Evolutionary conservation across 768 basidiomycete species (phyloP).

Genomic region (Lenzites betulinus): DNA sequence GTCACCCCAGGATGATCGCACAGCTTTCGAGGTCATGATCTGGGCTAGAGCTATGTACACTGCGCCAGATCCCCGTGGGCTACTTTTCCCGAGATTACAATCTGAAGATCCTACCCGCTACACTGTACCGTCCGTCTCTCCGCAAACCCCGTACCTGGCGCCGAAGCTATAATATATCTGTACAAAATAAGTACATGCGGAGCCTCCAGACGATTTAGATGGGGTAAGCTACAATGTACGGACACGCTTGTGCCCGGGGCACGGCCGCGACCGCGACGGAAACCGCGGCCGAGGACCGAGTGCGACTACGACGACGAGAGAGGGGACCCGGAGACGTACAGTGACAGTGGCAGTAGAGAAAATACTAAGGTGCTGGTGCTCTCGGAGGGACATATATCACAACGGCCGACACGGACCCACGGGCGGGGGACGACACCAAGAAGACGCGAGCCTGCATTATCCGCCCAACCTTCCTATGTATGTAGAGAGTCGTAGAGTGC

Average conservation of each 20-base stretch:
- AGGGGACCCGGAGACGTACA: not conserved
- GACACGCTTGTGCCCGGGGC: not conserved
- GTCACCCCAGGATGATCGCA: too few species aligned
- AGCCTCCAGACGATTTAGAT: not conserved
- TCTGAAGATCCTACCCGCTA: too few species aligned
- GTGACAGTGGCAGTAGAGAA: not conserved
- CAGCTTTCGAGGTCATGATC: too few species aligned
- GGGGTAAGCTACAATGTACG: constrained; percentile 1
- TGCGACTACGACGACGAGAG: not conserved
- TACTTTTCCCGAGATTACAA: too few species aligned
- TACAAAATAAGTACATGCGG: constrained; percentile 1
- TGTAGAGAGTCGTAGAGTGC: not conserved
- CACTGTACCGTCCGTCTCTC: too few species aligned
- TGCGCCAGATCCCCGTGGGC: too few species aligned
- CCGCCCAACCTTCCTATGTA: not conserved
- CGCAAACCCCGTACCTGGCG: too few species aligned
- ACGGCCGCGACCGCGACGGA: too few species aligned
- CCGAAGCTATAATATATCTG: constrained; percentile 1
- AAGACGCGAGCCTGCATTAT: not conserved
- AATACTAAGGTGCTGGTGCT: too few species aligned
- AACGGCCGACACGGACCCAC: not conserved
- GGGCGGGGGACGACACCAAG: not conserved
- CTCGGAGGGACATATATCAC: not conserved
- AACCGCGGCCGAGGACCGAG: not conserved
- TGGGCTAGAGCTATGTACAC: too few species aligned